Evolutionary conservation across 2,329 filamentous ascomycete species (phyloP).

Genomic region (Parastagonospora avenae): DNA sequence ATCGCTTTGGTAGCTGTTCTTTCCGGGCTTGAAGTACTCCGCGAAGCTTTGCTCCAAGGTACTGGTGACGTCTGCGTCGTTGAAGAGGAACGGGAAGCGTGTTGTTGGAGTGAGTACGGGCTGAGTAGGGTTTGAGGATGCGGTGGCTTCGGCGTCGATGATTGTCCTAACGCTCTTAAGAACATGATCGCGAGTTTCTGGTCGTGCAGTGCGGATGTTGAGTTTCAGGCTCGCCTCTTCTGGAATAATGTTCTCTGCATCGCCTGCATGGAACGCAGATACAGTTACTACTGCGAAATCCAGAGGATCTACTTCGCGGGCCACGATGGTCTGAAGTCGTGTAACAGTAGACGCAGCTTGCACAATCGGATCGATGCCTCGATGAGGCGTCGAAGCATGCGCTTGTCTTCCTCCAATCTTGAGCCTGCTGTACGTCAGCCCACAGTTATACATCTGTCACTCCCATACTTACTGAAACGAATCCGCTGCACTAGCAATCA

Average conservation of each 20-base stretch:
- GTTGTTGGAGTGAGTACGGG: conserved; percentile 51
- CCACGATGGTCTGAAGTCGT: conserved; percentile 64
- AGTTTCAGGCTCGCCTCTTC: conserved; percentile 61
- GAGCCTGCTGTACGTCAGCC: conserved; percentile 44
- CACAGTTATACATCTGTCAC: not conserved
- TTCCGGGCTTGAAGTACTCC: conserved; percentile 49
- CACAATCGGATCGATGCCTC: conserved; percentile 63
- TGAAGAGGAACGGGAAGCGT: conserved; percentile 57
- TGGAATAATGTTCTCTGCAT: conserved; percentile 65
- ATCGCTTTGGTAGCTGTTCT: conserved; percentile 44
- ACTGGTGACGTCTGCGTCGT: conserved; percentile 54
- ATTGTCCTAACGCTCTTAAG: conserved; percentile 58
- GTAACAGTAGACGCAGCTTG: conserved; percentile 62
- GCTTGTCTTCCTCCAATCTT: conserved; percentile 64
- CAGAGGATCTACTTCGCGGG: conserved; percentile 58
- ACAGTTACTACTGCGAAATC: conserved; percentile 65
- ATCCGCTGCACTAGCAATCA: conserved; percentile 51
- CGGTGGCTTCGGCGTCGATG: conserved; percentile 60
- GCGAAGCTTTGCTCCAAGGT: conserved; percentile 53
- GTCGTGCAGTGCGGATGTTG: conserved; percentile 58
- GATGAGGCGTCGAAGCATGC: conserved; percentile 63
- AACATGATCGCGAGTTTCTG: conserved; percentile 54
- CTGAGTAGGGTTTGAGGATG: conserved; percentile 51
- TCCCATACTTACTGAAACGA: conserved; percentile 32
- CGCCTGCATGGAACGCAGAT: conserved; percentile 62